Percentiles rank a stretch among this genome's conserved stretches.
Conservation (phyloP, 805 yeast genomes). For the Wickerhamomyces bisporus region DNA sequence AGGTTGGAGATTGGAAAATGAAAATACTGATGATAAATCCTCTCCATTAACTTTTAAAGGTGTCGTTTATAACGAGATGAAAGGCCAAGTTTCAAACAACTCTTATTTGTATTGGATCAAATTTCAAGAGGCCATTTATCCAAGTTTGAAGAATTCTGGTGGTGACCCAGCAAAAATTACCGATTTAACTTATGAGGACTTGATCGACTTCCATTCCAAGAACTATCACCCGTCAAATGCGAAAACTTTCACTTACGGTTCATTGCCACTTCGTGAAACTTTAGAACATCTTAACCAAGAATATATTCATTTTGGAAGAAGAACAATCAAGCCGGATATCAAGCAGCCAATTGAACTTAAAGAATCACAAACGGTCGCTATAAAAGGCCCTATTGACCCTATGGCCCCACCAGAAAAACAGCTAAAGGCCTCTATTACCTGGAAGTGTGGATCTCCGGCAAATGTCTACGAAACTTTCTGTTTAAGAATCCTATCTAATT, state of each 20-base stretch:
- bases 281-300: conserved; percentile 49
- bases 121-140: conserved; percentile 78
- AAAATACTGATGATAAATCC: conserved; percentile 45
- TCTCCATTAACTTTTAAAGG: conserved; percentile 81
- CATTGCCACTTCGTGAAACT: conserved; percentile 58
- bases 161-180: conserved; percentile 89
- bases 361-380: conserved; percentile 30
- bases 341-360: conserved; percentile 27
- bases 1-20: conserved; percentile 94
- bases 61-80: conserved; percentile 97
- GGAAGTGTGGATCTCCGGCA: conserved; percentile 75
- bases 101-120: conserved; percentile 80
- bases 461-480: conserved; percentile 68
- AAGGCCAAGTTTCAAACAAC: conserved; percentile 90
- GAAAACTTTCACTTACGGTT: conserved; percentile 83
- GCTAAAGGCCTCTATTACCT: conserved; percentile 75
- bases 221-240: conserved; percentile 91
- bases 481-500: conserved; percentile 61
- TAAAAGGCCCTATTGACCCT: conserved; percentile 80
- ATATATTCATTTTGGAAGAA: conserved; percentile 49
- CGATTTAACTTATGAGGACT: conserved; percentile 64
- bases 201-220: conserved; percentile 66
- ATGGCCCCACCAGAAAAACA: conserved; percentile 64
- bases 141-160: conserved; percentile 83
- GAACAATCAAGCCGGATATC: conserved; percentile 31